Conservation (phyloP, 225 moss, liverwort and hornwort species). For the Lunularia cruciata region DNA sequence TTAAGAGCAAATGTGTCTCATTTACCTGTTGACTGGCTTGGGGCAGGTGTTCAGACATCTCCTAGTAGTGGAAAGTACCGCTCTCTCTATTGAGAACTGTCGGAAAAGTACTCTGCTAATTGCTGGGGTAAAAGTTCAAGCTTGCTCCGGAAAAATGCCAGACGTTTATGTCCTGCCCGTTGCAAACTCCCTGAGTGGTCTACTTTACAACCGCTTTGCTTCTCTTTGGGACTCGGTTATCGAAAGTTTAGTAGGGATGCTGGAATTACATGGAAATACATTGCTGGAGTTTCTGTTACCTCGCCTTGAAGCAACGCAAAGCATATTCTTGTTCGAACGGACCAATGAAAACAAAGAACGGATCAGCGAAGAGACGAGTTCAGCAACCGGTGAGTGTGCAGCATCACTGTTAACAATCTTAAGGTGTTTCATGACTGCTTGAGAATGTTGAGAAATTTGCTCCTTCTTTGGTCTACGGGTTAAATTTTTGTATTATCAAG, state of each 20-base stretch:
- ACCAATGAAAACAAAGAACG: constrained; percentile 34
- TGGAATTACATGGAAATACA: constrained; percentile 54
- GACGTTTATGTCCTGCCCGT: constrained; percentile 64
- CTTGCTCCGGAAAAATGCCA: constrained; percentile 63
- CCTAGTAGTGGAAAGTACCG: constrained; percentile 62
- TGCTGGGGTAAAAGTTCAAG: constrained; percentile 66
- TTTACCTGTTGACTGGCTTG: no score
- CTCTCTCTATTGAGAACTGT: constrained; percentile 62
- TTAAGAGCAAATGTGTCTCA: no score
- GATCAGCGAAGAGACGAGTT: constrained; percentile 31
- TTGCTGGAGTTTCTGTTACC: constrained; percentile 60
- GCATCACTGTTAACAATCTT: no score
- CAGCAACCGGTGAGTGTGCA: constrained; percentile 48
- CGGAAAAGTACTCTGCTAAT: constrained; percentile 67
- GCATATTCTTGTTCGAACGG: constrained; percentile 54
- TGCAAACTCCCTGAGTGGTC: constrained; percentile 75
- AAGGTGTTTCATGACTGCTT: no score
- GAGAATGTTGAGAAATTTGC: no score
- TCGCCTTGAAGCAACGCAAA: constrained; percentile 59
- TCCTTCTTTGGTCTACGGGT: no score
- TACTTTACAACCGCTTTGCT: constrained; percentile 83
- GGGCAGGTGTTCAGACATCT: constrained; percentile 66
- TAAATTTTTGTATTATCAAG: no score
- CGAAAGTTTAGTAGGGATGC: constrained; percentile 65
- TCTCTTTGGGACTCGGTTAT: constrained; percentile 84